These are phyloP conservation scores for Leishmania tarentolae DNA, from an alignment of 208 protist species.

Conservation along the genomic window DNA sequence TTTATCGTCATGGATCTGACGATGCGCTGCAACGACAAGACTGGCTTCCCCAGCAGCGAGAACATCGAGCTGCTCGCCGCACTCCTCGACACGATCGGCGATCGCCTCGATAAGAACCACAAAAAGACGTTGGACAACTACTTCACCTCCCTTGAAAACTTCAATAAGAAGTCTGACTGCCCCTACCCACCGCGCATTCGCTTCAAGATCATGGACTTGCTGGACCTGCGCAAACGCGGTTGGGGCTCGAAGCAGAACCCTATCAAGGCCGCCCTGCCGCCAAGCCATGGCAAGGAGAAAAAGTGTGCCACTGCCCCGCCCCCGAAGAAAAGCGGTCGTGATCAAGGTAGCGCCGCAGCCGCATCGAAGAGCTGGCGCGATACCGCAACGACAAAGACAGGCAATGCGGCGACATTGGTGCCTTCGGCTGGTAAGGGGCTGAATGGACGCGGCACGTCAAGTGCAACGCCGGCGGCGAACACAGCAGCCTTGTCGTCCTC, in stretches of 20 bases:
- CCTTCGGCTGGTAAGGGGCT: slow-evolving; percentile 6
- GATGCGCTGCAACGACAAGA: slow-evolving; percentile 47
- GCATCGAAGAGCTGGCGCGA: slow-evolving; percentile 25
- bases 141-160: slow-evolving; percentile 54
- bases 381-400: slow-evolving; percentile 1
- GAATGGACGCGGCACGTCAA: slow-evolving; percentile 14
- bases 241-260: slow-evolving; percentile 53
- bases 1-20: slow-evolving; percentile 70
- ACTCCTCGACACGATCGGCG: slow-evolving; percentile 74
- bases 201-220: slow-evolving; percentile 89
- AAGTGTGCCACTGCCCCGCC: slow-evolving; percentile 11
- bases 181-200: slow-evolving; percentile 79
- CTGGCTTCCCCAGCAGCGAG: slow-evolving; percentile 53
- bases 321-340: slow-evolving; percentile 16
- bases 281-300: slow-evolving; percentile 11
- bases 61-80: slow-evolving; percentile 85
- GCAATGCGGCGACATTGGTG: background rate
- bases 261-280: slow-evolving; percentile 18
- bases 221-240: slow-evolving; percentile 67
- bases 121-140: slow-evolving; percentile 54
- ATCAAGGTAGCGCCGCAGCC: background rate
- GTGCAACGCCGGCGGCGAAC: background rate
- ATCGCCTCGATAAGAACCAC: slow-evolving; percentile 62
- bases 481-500: slow-evolving; percentile 4
- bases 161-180: slow-evolving; percentile 51